Evolutionary conservation across 495 filamentous ascomycete species (phyloP).

Genomic region (Penicillium turbatum): DNA sequence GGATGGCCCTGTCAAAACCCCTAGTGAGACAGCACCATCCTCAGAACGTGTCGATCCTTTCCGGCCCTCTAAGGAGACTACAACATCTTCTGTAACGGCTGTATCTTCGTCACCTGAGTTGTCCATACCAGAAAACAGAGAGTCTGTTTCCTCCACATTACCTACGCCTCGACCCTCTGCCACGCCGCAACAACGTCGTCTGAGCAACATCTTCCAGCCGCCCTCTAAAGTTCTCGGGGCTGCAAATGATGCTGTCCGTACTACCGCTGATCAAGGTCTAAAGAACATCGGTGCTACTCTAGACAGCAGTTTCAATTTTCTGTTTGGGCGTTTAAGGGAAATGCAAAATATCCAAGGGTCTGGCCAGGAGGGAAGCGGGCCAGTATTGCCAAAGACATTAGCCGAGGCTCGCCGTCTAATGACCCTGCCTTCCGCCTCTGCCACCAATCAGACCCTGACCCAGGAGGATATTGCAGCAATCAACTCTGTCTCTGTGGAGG

Average conservation of each 20-base stretch:
- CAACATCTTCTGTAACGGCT: conserved; percentile 33
- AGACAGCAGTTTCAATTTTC: conserved; percentile 87
- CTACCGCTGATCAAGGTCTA: conserved; percentile 81
- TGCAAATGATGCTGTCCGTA: conserved; percentile 77
- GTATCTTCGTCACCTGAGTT: conserved; percentile 35
- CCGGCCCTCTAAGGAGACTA: conserved; percentile 23
- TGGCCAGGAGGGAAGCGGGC: conserved; percentile 34
- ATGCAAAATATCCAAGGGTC: conserved; percentile 42
- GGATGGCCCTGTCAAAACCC: conserved; percentile 57
- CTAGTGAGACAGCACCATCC: conserved; percentile 50
- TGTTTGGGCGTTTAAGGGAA: conserved; percentile 85
- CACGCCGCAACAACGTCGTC: conserved; percentile 55
- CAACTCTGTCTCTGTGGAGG: conserved; percentile 40
- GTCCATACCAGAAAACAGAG: conserved; percentile 31
- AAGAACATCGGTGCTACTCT: conserved; percentile 86
- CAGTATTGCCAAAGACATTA: conserved; percentile 75
- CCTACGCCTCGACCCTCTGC: conserved; percentile 39
- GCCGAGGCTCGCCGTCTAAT: conserved; percentile 90
- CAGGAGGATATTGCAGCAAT: conserved; percentile 45
- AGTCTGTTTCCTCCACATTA: conserved; percentile 36
- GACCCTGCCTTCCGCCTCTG: conserved; percentile 53
- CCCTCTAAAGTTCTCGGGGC: conserved; percentile 74
- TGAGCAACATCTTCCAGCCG: conserved; percentile 81
- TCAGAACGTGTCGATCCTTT: conserved; percentile 34
- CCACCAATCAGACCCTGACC: conserved; percentile 49